Percentiles rank a stretch among this genome's conserved stretches.
Evolutionary conservation across 2,329 filamentous ascomycete species (phyloP).

Genomic region (Aspergillus jensenii): DNA sequence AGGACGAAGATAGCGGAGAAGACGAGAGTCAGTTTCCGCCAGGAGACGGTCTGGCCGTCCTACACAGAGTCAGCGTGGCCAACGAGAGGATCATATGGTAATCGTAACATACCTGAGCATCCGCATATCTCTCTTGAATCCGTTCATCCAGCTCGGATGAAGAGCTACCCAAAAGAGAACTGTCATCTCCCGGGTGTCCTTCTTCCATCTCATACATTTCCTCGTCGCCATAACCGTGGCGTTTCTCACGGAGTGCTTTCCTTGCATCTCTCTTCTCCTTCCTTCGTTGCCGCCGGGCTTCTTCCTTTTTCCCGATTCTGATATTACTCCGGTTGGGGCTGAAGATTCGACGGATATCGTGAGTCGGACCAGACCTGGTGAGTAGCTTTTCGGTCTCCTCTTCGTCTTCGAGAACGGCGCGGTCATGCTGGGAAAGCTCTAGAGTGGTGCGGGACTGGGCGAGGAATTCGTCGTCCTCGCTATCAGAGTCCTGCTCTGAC

Average conservation of each 20-base stretch:
- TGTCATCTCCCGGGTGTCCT: slow-evolving; percentile 53
- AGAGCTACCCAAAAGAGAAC: slow-evolving; percentile 12
- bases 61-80: not conserved
- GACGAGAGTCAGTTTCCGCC: slow-evolving; percentile 38
- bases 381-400: slow-evolving; percentile 58
- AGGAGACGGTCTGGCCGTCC: slow-evolving; percentile 25
- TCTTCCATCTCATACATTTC: slow-evolving; percentile 92
- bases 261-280: slow-evolving; percentile 40
- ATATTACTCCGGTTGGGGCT: slow-evolving; percentile 47
- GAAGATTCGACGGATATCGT: slow-evolving; percentile 42
- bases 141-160: slow-evolving; percentile 52
- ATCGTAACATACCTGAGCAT: slow-evolving; percentile 26
- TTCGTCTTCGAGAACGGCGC: slow-evolving; percentile 71
- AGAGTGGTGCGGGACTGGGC: slow-evolving; percentile 65
- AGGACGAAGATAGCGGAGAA: slow-evolving; percentile 50
- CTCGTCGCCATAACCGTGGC: slow-evolving; percentile 64
- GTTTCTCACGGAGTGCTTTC: slow-evolving; percentile 52
- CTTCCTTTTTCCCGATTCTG: slow-evolving; percentile 53
- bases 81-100: not conserved
- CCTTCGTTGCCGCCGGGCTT: slow-evolving; percentile 48
- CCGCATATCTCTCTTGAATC: slow-evolving; percentile 31
- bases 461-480: slow-evolving; percentile 71
- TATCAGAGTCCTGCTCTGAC: slow-evolving; percentile 70
- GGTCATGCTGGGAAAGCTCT: slow-evolving; percentile 69
- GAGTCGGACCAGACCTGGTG: slow-evolving; percentile 38